These are phyloP conservation scores for Nicotiana sylvestris DNA, from an alignment of 257 asterid species.

Conservation along the genomic window DNA sequence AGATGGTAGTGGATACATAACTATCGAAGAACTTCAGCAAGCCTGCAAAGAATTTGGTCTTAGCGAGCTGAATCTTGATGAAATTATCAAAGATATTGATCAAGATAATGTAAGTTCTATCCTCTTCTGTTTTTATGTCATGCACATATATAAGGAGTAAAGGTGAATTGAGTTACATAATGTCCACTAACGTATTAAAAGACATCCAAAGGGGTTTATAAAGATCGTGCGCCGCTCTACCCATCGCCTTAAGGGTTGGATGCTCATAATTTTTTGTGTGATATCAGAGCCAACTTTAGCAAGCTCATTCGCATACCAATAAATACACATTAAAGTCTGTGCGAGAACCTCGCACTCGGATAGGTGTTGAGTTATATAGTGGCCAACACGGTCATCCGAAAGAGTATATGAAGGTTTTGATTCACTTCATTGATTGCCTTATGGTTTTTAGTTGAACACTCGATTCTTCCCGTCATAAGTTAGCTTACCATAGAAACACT, in stretches of 20 bases:
- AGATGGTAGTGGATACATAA: conserved; percentile 92
- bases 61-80: conserved; percentile 79
- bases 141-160: not conserved
- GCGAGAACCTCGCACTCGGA: not conserved
- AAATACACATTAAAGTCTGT: not conserved
- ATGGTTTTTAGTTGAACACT: not conserved
- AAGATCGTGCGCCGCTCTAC: not conserved
- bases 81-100: conserved; percentile 83
- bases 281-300: not conserved
- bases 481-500: not conserved
- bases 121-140: not conserved
- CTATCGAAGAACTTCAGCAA: conserved; percentile 91
- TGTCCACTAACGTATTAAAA: not conserved
- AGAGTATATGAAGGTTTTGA: not conserved
- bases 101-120: conserved; percentile 70
- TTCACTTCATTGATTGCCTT: not conserved
- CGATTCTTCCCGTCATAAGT: not conserved
- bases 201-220: conserved; percentile 3
- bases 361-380: not conserved
- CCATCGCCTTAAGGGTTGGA: not conserved
- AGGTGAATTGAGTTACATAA: not conserved
- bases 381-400: not conserved
- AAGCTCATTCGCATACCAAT: not conserved
- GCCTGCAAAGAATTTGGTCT: conserved; percentile 91
- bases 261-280: not conserved